These are phyloP conservation scores for Papilionanthe hybrid DNA, from an alignment of 116 monocot species.

Conservation along the genomic window DNA sequence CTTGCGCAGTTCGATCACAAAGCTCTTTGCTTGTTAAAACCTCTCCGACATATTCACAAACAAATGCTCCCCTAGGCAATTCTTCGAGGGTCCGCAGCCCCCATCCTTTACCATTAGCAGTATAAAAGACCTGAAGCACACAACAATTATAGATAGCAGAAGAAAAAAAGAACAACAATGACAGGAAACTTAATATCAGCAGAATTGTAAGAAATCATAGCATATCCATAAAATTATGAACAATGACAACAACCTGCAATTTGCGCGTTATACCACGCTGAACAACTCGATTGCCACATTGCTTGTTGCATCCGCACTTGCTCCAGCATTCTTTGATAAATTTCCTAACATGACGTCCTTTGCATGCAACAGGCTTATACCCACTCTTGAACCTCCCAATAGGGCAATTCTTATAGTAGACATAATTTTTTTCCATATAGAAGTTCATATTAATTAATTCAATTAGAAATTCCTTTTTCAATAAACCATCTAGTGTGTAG, in stretches of 20 bases:
- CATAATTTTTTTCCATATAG: conserved; percentile 38
- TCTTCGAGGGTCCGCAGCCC: conserved; percentile 78
- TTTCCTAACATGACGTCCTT: conserved; percentile 69
- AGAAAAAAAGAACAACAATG: neutral
- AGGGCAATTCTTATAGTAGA: conserved; percentile 70
- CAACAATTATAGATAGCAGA: neutral
- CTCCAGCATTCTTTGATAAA: conserved; percentile 97
- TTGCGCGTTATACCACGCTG: conserved; percentile 77
- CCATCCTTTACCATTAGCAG: conserved; percentile 81
- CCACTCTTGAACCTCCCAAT: conserved; percentile 59
- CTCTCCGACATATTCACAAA: conserved; percentile 94
- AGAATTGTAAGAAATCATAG: neutral
- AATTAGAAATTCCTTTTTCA: conserved; percentile 64
- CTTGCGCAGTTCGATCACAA: conserved; percentile 53
- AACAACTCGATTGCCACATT: conserved; percentile 85
- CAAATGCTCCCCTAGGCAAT: conserved; percentile 79
- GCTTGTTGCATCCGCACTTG: conserved; percentile 86
- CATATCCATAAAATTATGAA: neutral
- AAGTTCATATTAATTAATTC: conserved; percentile 52
- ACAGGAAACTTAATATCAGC: neutral
- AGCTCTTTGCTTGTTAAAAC: conserved; percentile 78
- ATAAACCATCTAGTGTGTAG: conserved; percentile 60
- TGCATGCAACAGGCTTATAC: conserved; percentile 38
- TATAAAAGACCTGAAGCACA: conserved; percentile 74
- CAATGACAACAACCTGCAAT: conserved; percentile 52